Conservation (phyloP, 805 yeast species). For the Ogataea kodamae region DNA sequence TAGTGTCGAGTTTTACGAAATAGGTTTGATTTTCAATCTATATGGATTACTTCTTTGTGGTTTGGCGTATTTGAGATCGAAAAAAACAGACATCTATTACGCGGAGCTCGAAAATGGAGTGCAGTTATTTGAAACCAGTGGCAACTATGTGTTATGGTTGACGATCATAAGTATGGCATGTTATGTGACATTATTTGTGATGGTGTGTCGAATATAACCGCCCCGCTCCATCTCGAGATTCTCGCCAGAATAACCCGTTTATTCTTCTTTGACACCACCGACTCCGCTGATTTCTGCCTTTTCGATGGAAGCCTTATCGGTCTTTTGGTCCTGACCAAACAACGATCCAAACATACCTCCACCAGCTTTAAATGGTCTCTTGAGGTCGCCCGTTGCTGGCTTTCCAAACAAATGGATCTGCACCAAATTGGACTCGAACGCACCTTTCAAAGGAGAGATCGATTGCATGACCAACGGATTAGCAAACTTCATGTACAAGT, state of each 20-base stretch:
- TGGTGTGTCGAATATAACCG: constrained; percentile 42
- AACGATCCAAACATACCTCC: constrained; percentile 61
- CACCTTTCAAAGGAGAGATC: constrained; percentile 84
- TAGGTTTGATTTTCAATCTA: constrained; percentile 62
- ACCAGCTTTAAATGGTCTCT: constrained; percentile 94
- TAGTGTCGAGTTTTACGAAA: constrained; percentile 56
- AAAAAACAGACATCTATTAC: constrained; percentile 33
- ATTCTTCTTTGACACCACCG: constrained; percentile 88
- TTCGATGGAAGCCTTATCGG: constrained; percentile 84
- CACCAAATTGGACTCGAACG: constrained; percentile 85
- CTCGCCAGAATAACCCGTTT: constrained; percentile 21
- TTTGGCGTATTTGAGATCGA: constrained; percentile 35
- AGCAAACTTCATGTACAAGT: constrained; percentile 93
- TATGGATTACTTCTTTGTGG: constrained; percentile 49
- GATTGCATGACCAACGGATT: constrained; percentile 96
- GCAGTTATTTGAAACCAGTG: constrained; percentile 54
- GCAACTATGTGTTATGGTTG: constrained; percentile 54
- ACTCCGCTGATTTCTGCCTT: constrained; percentile 80
- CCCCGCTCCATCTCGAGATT: neutral
- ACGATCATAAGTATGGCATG: constrained; percentile 47
- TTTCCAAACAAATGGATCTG: constrained; percentile 83
- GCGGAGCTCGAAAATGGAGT: constrained; percentile 15
- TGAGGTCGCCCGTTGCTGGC: constrained; percentile 83
- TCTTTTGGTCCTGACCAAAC: constrained; percentile 47
- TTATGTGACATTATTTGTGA: constrained; percentile 48